Evolutionary conservation across 257 asterid species (phyloP).

Genomic region (Solanum bulbocastanum): DNA sequence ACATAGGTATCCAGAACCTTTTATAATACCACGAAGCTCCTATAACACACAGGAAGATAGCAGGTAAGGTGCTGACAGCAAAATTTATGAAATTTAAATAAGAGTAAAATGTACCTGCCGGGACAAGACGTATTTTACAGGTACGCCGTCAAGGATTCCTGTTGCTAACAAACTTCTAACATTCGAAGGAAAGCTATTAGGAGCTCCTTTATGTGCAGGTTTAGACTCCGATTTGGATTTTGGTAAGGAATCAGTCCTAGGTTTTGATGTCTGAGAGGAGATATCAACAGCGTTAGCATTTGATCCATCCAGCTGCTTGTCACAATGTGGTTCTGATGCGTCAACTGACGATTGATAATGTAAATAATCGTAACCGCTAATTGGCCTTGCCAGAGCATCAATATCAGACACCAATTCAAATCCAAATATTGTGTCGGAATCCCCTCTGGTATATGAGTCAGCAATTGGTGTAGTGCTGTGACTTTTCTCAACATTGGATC

Average conservation of each 20-base stretch:
- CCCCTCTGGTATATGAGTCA: constrained; percentile 42
- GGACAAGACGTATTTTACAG: constrained; percentile 61
- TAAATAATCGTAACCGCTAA: constrained; percentile 47
- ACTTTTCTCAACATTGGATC: constrained; percentile 34
- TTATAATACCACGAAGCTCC: constrained; percentile 88
- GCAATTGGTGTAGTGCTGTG: constrained; percentile 25
- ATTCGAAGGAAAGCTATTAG: constrained; percentile 89
- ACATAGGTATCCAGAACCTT: constrained; percentile 88
- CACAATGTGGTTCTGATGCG: constrained; percentile 32
- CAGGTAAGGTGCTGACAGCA: constrained; percentile 2
- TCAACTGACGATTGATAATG: constrained; percentile 55
- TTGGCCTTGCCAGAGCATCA: constrained; percentile 51
- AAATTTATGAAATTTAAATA: not conserved
- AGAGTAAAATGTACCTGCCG: constrained; percentile 47
- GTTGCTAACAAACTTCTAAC: constrained; percentile 93
- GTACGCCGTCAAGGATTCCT: constrained; percentile 91
- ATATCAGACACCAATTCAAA: constrained; percentile 58
- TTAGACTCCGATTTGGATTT: constrained; percentile 51
- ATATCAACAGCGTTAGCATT: constrained; percentile 19
- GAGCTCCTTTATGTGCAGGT: constrained; percentile 73
- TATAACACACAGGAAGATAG: not conserved
- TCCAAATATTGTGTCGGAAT: constrained; percentile 32
- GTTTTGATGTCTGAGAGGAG: constrained; percentile 29
- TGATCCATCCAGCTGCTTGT: constrained; percentile 27
- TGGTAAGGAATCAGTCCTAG: constrained; percentile 28